Conservation (phyloP, 352 stramenopile genomes). For the Globisporangium middletonii region DNA sequence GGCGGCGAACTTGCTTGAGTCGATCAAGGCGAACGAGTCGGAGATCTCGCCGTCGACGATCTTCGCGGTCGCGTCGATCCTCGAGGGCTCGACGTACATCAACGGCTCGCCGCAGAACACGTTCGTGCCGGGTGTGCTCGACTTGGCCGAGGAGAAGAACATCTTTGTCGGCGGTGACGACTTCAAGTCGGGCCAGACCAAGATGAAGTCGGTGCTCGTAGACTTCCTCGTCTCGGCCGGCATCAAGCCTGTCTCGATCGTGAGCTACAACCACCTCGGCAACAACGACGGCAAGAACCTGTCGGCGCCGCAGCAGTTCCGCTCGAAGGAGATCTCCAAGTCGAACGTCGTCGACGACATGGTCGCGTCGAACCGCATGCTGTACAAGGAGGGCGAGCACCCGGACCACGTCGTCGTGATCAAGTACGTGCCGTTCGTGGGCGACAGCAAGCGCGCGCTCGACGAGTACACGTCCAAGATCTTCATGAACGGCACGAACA, state of each 20-base stretch:
- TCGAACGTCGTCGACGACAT: conserved; percentile 99
- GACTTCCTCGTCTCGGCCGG: conserved; percentile 98
- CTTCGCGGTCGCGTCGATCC: conserved; percentile 97
- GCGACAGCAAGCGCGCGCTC: conserved; percentile 98
- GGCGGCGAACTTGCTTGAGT: conserved; percentile 93
- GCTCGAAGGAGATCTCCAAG: conserved; percentile 99
- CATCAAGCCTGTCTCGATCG: conserved; percentile 99
- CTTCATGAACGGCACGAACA: conserved; percentile 99
- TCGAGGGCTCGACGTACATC: conserved; percentile 99
- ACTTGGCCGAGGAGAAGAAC: conserved; percentile 92
- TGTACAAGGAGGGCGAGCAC: conserved; percentile 98
- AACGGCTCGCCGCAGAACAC: conserved; percentile 99
- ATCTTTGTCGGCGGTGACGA: conserved; percentile 98
- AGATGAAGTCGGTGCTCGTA: conserved; percentile 99
- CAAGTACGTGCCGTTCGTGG: conserved; percentile 99
- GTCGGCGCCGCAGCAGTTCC: conserved; percentile 97
- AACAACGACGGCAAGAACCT: conserved; percentile 99
- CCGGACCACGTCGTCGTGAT: conserved; percentile 99
- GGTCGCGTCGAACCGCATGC: conserved; percentile 95
- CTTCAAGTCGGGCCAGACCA: conserved; percentile 99
- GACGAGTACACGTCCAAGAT: conserved; percentile 99
- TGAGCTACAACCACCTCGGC: conserved; percentile 99
- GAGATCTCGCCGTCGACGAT: conserved; percentile 97
- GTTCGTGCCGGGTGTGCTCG: conserved; percentile 97
- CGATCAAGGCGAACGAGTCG: conserved; percentile 93